Conservation (phyloP, 768 basidiomycete genomes). For the Gymnopilus junonius region DNA sequence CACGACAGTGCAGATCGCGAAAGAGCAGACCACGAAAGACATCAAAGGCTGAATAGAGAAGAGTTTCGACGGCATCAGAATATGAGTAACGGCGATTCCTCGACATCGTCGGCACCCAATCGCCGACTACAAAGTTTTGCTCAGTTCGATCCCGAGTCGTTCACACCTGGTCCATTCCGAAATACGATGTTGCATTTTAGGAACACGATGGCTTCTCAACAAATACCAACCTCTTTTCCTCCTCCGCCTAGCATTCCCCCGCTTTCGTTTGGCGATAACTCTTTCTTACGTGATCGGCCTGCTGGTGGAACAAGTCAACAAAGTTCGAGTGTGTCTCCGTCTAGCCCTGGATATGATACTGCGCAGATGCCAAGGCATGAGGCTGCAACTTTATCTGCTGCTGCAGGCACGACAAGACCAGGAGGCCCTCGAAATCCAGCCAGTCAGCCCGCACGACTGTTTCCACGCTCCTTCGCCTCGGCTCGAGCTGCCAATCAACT, state of each 20-base stretch:
- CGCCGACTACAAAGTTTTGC: not conserved
- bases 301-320: not conserved
- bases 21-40: no score
- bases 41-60: no score
- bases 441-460: not conserved
- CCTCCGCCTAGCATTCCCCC: constrained; percentile 41
- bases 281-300: not conserved
- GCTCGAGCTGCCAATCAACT: constrained; percentile 4
- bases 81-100: no score
- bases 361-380: not conserved
- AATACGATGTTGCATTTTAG: constrained; percentile 46
- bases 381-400: not conserved
- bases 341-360: not conserved
- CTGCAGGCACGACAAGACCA: not conserved
- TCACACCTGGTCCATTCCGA: constrained; percentile 51
- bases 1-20: no score
- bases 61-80: no score
- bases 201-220: constrained; percentile 6
- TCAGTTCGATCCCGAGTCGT: constrained; percentile 18
- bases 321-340: not conserved
- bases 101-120: no score
- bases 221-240: constrained; percentile 3
- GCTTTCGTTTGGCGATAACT: constrained; percentile 37
- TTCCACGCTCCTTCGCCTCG: constrained; percentile 5
- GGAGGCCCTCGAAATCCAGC: not conserved